Base-by-base conservation (phyloP, 2,329 filamentous ascomycete species). In the Cladophialophora carrionii region DNA sequence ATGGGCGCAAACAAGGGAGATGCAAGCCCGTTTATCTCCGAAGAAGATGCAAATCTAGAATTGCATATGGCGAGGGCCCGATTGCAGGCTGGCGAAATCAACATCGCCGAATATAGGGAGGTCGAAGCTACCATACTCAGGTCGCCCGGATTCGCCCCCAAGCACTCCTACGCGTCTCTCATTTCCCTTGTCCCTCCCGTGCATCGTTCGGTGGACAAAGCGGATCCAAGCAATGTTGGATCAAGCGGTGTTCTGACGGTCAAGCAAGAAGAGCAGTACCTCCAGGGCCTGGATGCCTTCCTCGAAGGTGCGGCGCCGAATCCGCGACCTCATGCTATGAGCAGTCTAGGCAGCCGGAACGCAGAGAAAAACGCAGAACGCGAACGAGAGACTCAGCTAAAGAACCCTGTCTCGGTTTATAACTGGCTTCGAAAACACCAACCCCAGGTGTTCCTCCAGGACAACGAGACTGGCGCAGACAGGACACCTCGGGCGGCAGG, bases 341-440 rank as follows among this genome's bases (percentile, higher is more conserved):
- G 74, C 63, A 79, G 76, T 48, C 74, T 81, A 63, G 68, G 74
- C 37, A 80, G 73, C 52, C 76, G 82, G 49, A 80, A 82, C 71
- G 75, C 52, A 10, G 71, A 79, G 59, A 78, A 82, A 64, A 81
- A 86, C 59, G 76, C 82, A 51, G 83, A 87, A 62, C 78, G 79
- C 65, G 84, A 81, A 77, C 83, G 78, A 74, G 83, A 85, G 63
- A 75, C 84, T 57, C 82, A 84, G 31, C 77, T 92, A 26, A 85
- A 85, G 58, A 98, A 98, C 75, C 92, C 93, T 0, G 90, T 92
- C 49, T 96, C 91, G 65, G 93, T 96, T 2, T 96, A 96, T 80
- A 97, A 96, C 77, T 99, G 95, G 95, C 85, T 99, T 12, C 86
- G 91, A 68, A 88, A 91, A 74, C 85, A 96, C 77, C 88, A 91